These are phyloP conservation scores for Cercophora scortea DNA, from an alignment of 495 filamentous ascomycete genomes.

Conservation along the genomic window DNA sequence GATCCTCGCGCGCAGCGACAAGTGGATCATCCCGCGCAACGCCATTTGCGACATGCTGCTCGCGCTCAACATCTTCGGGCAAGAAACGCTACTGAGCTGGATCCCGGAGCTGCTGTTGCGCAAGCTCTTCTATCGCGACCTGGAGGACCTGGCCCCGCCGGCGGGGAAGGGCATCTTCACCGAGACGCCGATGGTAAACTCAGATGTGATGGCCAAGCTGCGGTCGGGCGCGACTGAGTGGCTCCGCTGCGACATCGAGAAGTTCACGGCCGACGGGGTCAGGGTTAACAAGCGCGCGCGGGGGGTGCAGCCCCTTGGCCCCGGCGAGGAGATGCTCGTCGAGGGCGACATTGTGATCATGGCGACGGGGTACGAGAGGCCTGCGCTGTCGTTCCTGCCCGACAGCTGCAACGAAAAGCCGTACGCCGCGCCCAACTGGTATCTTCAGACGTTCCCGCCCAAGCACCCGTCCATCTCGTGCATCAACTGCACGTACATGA, in stretches of 20 bases:
- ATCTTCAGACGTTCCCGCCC: constrained; percentile 73
- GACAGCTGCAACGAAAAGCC: constrained; percentile 59
- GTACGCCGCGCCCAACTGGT: constrained; percentile 79
- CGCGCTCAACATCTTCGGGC: constrained; percentile 69
- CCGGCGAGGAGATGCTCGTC: constrained; percentile 54
- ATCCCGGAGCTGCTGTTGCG: constrained; percentile 70
- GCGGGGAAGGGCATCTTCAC: constrained; percentile 65
- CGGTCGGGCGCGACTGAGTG: constrained; percentile 68
- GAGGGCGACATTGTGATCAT: constrained; percentile 71
- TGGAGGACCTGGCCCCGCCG: constrained; percentile 71
- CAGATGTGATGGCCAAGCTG: constrained; percentile 68
- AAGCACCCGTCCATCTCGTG: constrained; percentile 56
- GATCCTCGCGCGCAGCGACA: constrained; percentile 70
- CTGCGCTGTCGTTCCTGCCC: constrained; percentile 65
- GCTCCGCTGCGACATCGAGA: constrained; percentile 71
- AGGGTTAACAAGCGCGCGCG: constrained; percentile 60
- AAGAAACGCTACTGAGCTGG: constrained; percentile 65
- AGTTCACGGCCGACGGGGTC: constrained; percentile 56
- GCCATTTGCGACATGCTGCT: constrained; percentile 65
- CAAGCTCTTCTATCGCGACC: constrained; percentile 78
- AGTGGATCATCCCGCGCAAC: constrained; percentile 85
- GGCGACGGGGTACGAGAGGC: constrained; percentile 75
- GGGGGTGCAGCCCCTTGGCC: constrained; percentile 66
- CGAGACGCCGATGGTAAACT: constrained; percentile 81
- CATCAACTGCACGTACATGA: constrained; percentile 78